phyloP scores from a whole-genome alignment of 768 basidiomycete genomes.

The Mycena belliarum region DNA sequence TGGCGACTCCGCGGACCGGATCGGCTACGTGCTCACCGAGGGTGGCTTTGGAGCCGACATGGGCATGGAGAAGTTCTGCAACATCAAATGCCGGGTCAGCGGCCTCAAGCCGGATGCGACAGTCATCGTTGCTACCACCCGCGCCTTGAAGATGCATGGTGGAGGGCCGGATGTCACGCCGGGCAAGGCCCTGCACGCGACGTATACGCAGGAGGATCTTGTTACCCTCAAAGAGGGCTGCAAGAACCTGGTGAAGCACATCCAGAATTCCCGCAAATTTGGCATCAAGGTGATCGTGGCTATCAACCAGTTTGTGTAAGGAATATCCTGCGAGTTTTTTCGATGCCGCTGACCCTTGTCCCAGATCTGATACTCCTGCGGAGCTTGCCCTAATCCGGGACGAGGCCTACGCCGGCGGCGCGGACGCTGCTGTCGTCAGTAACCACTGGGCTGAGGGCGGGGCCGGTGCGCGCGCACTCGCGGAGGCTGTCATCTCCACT shows the following conservation, averaged over 20 bases:
- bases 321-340: slow-evolving; percentile 21
- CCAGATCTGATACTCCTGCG: slow-evolving; percentile 84
- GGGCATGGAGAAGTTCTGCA: slow-evolving; percentile 99
- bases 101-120: slow-evolving; percentile 93
- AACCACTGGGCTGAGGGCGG: slow-evolving; percentile 99
- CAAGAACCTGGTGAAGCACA: slow-evolving; percentile 91
- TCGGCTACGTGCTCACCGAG: slow-evolving; percentile 96
- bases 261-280: slow-evolving; percentile 93
- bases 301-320: slow-evolving; percentile 93
- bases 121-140: slow-evolving; percentile 95
- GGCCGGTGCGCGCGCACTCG: slow-evolving; percentile 83
- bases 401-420: slow-evolving; percentile 80
- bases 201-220: slow-evolving; percentile 92
- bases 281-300: slow-evolving; percentile 95
- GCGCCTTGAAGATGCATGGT: slow-evolving; percentile 99
- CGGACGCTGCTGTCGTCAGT: slow-evolving; percentile 92
- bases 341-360: not conserved
- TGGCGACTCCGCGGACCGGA: slow-evolving; percentile 77
- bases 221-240: slow-evolving; percentile 88
- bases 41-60: slow-evolving; percentile 99
- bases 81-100: slow-evolving; percentile 96
- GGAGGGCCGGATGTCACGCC: slow-evolving; percentile 96
- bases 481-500: slow-evolving; percentile 86
- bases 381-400: slow-evolving; percentile 85
- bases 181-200: slow-evolving; percentile 90